phyloP scores from a whole-genome alignment of 176 grass and related monocot species.

The Triticum dicoccoides region DNA sequence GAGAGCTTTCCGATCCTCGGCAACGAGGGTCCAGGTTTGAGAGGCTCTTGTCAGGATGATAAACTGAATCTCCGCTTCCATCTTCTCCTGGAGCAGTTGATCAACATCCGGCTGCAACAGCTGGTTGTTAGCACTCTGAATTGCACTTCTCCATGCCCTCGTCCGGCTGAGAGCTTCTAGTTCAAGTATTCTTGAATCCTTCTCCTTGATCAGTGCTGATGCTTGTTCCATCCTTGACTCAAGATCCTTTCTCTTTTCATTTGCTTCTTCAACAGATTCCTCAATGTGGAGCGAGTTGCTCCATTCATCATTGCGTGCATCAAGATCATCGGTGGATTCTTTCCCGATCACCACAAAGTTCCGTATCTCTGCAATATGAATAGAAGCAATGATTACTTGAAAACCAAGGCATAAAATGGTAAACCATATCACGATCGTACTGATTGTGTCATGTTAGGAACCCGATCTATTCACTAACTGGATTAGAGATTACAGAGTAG shows the following conservation, averaged over 20 bases:
- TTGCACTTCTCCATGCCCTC: background rate
- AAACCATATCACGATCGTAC: background rate
- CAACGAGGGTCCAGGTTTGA: conserved; percentile 25
- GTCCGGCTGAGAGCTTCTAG: conserved; percentile 2
- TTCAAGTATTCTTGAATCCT: conserved; percentile 44
- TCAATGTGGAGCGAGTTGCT: conserved; percentile 21
- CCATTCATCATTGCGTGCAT: conserved; percentile 35
- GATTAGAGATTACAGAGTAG: too few species aligned
- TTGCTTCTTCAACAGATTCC: conserved; percentile 32
- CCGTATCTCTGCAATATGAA: conserved; percentile 56
- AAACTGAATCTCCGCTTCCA: conserved; percentile 59
- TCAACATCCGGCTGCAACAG: conserved; percentile 49
- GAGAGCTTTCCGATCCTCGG: conserved; percentile 47
- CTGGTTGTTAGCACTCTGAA: background rate
- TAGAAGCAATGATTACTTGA: conserved; percentile 12
- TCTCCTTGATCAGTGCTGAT: conserved; percentile 35
- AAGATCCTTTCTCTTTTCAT: conserved; percentile 34
- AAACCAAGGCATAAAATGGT: background rate
- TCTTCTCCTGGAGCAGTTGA: conserved; percentile 48
- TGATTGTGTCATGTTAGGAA: background rate
- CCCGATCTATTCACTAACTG: too few species aligned
- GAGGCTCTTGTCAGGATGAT: conserved; percentile 49
- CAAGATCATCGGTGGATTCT: conserved; percentile 30
- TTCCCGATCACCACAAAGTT: conserved; percentile 37
- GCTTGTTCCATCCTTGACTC: conserved; percentile 42